Evolutionary conservation across 192 early-diverging fungal genomes (phyloP), one percentile per base, ranked within the genome.

Genomic region (Chytriomyces sp.): DNA sequence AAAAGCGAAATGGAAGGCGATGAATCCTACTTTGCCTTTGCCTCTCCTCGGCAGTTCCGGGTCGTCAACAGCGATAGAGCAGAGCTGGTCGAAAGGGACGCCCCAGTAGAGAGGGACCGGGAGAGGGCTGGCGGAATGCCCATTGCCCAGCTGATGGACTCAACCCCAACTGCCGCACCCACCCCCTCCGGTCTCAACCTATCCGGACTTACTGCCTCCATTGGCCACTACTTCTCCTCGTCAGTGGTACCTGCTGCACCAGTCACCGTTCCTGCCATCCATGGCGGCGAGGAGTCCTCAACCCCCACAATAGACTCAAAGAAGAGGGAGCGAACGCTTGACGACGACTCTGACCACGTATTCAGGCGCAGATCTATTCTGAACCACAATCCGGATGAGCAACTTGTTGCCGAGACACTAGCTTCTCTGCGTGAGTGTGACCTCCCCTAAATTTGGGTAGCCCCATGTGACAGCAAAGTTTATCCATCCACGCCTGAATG

Each of bases 341-440:
- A 64, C 20, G 63, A 64, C 63, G 16, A 64, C 16, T 64, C 63
- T 43, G 63, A 64, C 18, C 63, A 28, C 35, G 63, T 28, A 26
- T 26, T 43, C 24, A 64, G 35, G 24, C 63, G 63, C 24, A 13
- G 63, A 43, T 43, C 63, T 6, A 26, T 23, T 26, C 35, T 43
- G 18, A 64, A 23, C 23, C 61, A 66, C 44, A 80, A 77, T 67
- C 69, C 72, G 47, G 84, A 82, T 50, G 81, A 81, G 49, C 81
- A 78, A 64, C 35, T 80, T 50, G 86, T 83, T 26, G 86, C 81
- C 10, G 86, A 84, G 73, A 79, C 81, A 7, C 73, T 87, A 13
- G 79, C 72, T 57, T 79, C 78, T 7, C 61, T 87, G n/a, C 66
- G 43, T 13, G 46, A 53, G 11, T n/a, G 46, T n/a, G 26, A 26